Base-by-base conservation (phyloP, 805 yeast genomes). In the Hanseniaspora occidentalis region DNA sequence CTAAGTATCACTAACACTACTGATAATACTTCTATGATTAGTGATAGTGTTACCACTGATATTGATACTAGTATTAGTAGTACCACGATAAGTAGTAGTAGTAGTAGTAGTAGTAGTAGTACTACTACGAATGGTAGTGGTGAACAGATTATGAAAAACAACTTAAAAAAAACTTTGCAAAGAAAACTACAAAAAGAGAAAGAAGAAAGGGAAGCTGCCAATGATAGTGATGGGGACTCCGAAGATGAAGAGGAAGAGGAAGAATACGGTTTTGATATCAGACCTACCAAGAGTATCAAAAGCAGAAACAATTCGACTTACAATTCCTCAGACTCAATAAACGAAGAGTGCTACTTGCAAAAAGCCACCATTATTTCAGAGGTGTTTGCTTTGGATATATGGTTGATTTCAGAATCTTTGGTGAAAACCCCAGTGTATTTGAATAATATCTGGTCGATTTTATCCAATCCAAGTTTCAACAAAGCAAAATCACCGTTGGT, bases 401-500 rank as follows among this genome's bases (percentile, higher is more conserved):
- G 96, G 96, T 75, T 92, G 2, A 67, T 92, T 25, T 80, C 92
- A 2, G 96, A 92, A 53, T 76, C 94, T 1, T 74, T 92, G 39
- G 81, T 89, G 69, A 89, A 83, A 50, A 75, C 78, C 41, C 66
- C 74, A 3, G 60, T 62, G 5, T 69, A 82, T 38, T 60, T 92
- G 50, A 70, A 73, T 39, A 75, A 73, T 50, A 62, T 92, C 35
- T 92, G 98, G 97, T 61, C 74, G 8, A 68, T 88, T 25, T 67
- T 92, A 37, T 82, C 81, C 45, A 67, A 70, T 43, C 71, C 70
- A 8, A 48, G 54, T 20, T 47, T 63, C 33, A 69, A 71, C n/a
- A 78, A 80, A 20, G 70, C 77, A 45, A 75, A 83, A 31, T 80
- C 86, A 27, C 77, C 80, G 43, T 68, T 83, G 41, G 79, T 94